Base-by-base conservation (phyloP, 2,329 filamentous ascomycete genomes). In the Scopulariopsis brevicaulis region DNA sequence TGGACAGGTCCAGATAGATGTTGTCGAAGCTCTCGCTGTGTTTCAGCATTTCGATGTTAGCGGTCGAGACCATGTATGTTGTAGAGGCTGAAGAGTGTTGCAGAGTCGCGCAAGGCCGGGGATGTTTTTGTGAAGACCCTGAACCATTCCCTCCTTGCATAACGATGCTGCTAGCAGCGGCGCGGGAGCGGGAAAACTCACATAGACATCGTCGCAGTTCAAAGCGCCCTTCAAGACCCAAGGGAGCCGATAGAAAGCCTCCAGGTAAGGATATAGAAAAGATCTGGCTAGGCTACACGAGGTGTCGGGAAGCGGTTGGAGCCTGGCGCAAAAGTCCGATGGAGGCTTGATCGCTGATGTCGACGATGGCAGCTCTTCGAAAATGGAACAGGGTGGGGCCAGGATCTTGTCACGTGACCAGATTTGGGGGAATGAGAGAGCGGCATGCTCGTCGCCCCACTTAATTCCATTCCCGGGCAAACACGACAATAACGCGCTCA, bases 1-100 rank as follows among this genome's bases (percentile, higher is more conserved):
- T 94, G 66, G 92, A 96, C 60, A 99, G 83, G 71, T 99, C 93
- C 66, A 99, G 84, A 74, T 94, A 92, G 75, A 97, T 96, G 74
- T 90, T 91, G 70, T 97, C 93, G 75, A 99, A 99, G 69, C 87
- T 94, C 83, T 99, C 94, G 65, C 83, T 86, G 60, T 18, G 34
- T 22, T 46, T 25, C 22, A 24, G 20, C 22, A 22, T 35, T 24
- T 24, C 20, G 10, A 40, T 10, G 46, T n/a, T 34, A 53, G 24
- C 51, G 22, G 25, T 25, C 6, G 22, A 25, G 11, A 25, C 20
- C 6, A 28, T 25, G 12, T 52, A 28, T 52, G 24, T 28, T 34
- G 51, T 10, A n/a, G 25, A 20, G 12, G 25, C 4, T 6, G 51
- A 53, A 32, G 20, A 24, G 40, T 7, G 40, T 18, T 7, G 2